These are phyloP conservation scores for Russula emetica DNA, from an alignment of 768 basidiomycete genomes.

Conservation along the genomic window DNA sequence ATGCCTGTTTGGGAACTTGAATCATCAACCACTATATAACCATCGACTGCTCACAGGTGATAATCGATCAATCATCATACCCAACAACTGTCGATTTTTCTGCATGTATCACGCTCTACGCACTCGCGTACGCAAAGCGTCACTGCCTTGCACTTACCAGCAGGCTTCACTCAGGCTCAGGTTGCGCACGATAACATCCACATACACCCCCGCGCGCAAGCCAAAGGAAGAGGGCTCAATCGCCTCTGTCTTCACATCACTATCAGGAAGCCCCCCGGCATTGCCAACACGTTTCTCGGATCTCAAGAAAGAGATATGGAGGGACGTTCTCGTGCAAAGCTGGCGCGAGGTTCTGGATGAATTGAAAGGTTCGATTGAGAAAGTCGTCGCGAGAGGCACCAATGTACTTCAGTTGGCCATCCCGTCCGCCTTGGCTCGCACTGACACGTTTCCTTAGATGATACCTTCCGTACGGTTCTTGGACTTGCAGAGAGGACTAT, in stretches of 20 bases:
- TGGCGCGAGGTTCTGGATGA: constrained; percentile 55
- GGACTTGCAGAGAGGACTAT: constrained; percentile 46
- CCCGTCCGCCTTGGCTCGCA: too few relatives aligned
- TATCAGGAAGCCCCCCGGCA: constrained; percentile 37
- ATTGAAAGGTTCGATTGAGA: constrained; percentile 44
- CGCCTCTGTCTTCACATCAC: constrained; percentile 45
- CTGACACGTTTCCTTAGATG: constrained; percentile 35
- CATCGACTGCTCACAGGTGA: too few relatives aligned
- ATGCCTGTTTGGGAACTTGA: neutral
- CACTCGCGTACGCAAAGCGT: neutral
- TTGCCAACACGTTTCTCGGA: constrained; percentile 56
- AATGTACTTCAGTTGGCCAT: constrained; percentile 37
- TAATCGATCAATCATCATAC: too few relatives aligned
- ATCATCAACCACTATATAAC: too few relatives aligned
- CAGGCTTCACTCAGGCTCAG: constrained; percentile 1
- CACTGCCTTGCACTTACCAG: constrained; percentile 1
- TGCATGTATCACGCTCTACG: too few relatives aligned
- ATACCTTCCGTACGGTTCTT: constrained; percentile 48
- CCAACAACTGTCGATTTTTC: too few relatives aligned
- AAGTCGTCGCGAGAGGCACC: constrained; percentile 46
- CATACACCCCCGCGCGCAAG: neutral
- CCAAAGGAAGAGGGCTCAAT: constrained; percentile 40
- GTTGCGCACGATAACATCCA: constrained; percentile 4
- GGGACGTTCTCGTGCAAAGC: constrained; percentile 42
- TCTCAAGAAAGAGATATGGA: constrained; percentile 55